A percentile compares a stretch with the other conserved stretches of the same genome.
These are phyloP conservation scores for Haplosporangium sp. DNA, from an alignment of 371 early-diverging fungal genomes.

Conservation along the genomic window DNA sequence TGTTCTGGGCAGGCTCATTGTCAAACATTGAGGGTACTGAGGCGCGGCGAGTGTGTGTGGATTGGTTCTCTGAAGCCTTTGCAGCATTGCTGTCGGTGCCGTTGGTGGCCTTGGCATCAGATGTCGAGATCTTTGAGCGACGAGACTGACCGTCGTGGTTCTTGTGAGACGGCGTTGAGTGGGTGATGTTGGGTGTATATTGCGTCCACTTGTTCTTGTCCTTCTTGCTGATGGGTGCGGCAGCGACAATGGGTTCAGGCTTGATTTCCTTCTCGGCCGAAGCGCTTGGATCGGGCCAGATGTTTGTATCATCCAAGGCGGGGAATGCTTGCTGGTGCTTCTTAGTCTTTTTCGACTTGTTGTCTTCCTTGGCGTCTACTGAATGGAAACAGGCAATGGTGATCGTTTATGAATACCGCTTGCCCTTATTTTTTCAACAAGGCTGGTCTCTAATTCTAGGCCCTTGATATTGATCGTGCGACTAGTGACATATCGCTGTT, in stretches of 20 bases:
- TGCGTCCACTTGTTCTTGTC: slow-evolving; percentile 72
- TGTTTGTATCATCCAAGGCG: slow-evolving; percentile 29
- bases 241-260: slow-evolving; percentile 31
- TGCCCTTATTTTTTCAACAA: too few species aligned
- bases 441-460: too few species aligned
- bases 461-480: too few species aligned
- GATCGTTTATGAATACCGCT: background rate
- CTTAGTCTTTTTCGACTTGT: slow-evolving; percentile 57
- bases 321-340: slow-evolving; percentile 42
- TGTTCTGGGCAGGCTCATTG: slow-evolving; percentile 36
- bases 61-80: slow-evolving; percentile 16
- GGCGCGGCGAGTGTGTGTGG: slow-evolving; percentile 43
- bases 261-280: slow-evolving; percentile 51
- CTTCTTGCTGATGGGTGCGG: slow-evolving; percentile 55
- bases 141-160: slow-evolving; percentile 28
- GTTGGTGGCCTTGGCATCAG: slow-evolving; percentile 17
- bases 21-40: slow-evolving; percentile 50
- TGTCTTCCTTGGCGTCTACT: slow-evolving; percentile 41
- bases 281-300: slow-evolving; percentile 46
- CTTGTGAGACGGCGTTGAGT: slow-evolving; percentile 60
- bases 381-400: background rate
- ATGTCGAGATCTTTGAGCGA: slow-evolving; percentile 26
- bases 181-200: slow-evolving; percentile 72
- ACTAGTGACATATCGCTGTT: background rate
- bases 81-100: slow-evolving; percentile 4